Conservation (phyloP, 2,329 filamentous ascomycete species). For the Fonsecaea erecta region DNA sequence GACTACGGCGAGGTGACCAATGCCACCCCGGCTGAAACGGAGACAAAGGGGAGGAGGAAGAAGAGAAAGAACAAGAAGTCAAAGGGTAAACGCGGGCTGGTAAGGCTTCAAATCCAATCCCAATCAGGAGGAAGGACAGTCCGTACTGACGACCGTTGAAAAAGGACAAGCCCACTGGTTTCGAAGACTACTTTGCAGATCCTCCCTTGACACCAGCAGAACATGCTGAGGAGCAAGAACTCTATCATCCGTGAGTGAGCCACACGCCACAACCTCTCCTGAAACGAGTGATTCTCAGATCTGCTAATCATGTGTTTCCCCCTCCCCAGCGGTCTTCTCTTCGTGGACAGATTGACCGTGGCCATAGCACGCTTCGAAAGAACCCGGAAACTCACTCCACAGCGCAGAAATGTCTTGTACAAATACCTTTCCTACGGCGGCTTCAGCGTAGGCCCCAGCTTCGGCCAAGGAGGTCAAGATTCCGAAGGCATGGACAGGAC, state of each 20-base stretch:
- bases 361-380: conserved; percentile 82
- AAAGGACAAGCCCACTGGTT: conserved; percentile 63
- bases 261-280: neutral
- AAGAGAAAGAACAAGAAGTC: conserved; percentile 42
- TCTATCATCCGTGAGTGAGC: conserved; percentile 68
- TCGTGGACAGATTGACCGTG: conserved; percentile 74
- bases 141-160: conserved; percentile 1
- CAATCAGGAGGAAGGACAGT: neutral
- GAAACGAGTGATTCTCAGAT: neutral
- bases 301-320: conserved; percentile 19
- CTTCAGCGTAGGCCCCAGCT: conserved; percentile 65
- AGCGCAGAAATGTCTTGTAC: conserved; percentile 69
- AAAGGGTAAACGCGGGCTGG: conserved; percentile 47
- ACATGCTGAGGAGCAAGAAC: conserved; percentile 65
- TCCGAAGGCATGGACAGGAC: conserved; percentile 65
- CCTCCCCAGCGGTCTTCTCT: conserved; percentile 53
- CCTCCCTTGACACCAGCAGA: conserved; percentile 75
- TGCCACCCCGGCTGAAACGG: conserved; percentile 22
- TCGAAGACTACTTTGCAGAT: conserved; percentile 82
- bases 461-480: conserved; percentile 68
- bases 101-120: conserved; percentile 34
- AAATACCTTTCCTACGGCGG: conserved; percentile 85
- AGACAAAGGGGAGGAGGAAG: conserved; percentile 45
- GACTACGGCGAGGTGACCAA: conserved; percentile 28
- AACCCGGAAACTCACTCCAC: conserved; percentile 72